phyloP scores from a whole-genome alignment of 2,329 filamentous ascomycete genomes.

The Dactylella cylindrospora region DNA sequence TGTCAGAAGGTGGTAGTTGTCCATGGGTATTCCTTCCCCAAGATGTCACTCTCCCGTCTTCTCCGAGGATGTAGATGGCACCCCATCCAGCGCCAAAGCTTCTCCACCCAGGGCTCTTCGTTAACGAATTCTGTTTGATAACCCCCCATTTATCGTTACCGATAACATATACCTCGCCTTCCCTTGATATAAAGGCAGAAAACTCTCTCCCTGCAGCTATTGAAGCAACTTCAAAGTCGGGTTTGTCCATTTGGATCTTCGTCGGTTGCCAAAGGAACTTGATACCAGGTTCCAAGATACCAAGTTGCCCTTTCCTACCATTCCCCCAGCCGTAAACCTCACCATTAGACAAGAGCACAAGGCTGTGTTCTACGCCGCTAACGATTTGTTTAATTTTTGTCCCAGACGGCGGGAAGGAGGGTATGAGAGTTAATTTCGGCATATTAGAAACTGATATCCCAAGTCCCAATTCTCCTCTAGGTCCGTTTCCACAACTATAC shows the following conservation, averaged over 20 bases:
- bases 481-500: constrained; percentile 66
- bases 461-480: constrained; percentile 72
- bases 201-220: constrained; percentile 83
- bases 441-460: constrained; percentile 56
- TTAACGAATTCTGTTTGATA: constrained; percentile 43
- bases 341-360: constrained; percentile 72
- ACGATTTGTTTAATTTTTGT: constrained; percentile 65
- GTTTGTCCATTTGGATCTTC: constrained; percentile 60
- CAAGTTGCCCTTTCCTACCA: constrained; percentile 81
- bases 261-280: constrained; percentile 61
- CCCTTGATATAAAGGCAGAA: constrained; percentile 66
- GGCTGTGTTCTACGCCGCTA: constrained; percentile 75
- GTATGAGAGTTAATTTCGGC: constrained; percentile 58
- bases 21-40: constrained; percentile 88
- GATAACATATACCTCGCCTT: constrained; percentile 66
- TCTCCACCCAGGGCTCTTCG: constrained; percentile 52
- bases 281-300: constrained; percentile 56
- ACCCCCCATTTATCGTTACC: constrained; percentile 75
- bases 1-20: constrained; percentile 66
- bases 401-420: constrained; percentile 65
- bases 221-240: constrained; percentile 63
- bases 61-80: constrained; percentile 69
- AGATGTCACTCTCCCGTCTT: constrained; percentile 63
- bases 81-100: constrained; percentile 75
- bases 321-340: constrained; percentile 86